phyloP scores from a whole-genome alignment of 805 yeast species.

The Suhomyces vadensis region DNA sequence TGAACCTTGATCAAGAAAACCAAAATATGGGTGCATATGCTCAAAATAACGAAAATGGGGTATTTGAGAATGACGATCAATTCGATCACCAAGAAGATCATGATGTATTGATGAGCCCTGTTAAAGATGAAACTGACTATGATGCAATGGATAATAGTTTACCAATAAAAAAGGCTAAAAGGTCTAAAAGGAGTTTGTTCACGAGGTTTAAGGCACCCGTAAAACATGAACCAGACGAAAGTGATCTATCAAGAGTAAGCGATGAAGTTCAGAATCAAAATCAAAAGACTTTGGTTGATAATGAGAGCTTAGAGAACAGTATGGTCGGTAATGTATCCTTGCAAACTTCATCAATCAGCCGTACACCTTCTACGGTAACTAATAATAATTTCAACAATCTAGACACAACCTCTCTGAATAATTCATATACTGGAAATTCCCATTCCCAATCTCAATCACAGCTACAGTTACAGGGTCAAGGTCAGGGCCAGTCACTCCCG shows the following conservation, averaged over 20 bases:
- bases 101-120: slow-evolving; percentile 20
- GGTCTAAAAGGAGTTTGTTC: slow-evolving; percentile 38
- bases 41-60: not conserved
- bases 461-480: not conserved
- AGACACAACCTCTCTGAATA: slow-evolving; percentile 19
- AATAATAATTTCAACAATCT: slow-evolving; percentile 5
- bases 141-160: slow-evolving; percentile 15
- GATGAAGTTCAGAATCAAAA: slow-evolving; percentile 5
- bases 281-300: slow-evolving; percentile 12
- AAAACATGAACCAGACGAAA: slow-evolving; percentile 12
- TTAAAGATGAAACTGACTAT: slow-evolving; percentile 21
- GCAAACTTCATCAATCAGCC: slow-evolving; percentile 17
- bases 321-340: slow-evolving; percentile 10
- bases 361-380: slow-evolving; percentile 24
- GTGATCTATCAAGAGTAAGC: slow-evolving; percentile 1
- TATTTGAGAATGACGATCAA: slow-evolving; percentile 1
- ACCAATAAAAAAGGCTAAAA: slow-evolving; percentile 29
- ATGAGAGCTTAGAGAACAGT: slow-evolving; percentile 10
- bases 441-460: slow-evolving; percentile 11
- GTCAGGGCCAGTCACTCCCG: not conserved
- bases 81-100: not conserved
- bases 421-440: slow-evolving; percentile 12
- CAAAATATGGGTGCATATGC: not conserved
- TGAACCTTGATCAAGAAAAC: not conserved
- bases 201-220: slow-evolving; percentile 35